Conservation (phyloP, 495 filamentous ascomycete species). For the Cryomyces minteri region DNA sequence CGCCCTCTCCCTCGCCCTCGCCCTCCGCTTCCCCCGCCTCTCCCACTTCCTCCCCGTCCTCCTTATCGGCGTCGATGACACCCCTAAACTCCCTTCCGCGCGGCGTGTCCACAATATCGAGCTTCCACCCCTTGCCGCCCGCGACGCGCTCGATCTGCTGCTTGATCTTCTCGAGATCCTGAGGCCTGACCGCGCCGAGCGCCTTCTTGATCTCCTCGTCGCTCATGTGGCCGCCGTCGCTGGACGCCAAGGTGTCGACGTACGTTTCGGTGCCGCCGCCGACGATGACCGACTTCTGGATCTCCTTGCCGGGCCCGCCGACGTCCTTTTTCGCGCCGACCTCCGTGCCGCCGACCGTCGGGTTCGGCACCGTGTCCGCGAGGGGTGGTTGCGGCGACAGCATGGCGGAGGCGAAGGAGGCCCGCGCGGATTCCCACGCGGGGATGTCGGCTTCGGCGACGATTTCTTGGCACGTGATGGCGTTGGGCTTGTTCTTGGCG, state of each 20-base stretch:
- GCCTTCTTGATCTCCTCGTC: slow-evolving; percentile 48
- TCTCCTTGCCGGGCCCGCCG: slow-evolving; percentile 32
- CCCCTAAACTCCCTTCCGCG: slow-evolving; percentile 27
- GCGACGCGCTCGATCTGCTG: slow-evolving; percentile 39
- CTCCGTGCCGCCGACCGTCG: slow-evolving; percentile 38
- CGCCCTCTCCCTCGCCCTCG: slow-evolving; percentile 24
- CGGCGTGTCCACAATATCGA: slow-evolving; percentile 39
- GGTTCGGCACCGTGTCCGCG: slow-evolving; percentile 2
- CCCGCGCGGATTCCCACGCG: slow-evolving; percentile 37
- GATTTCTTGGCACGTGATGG: slow-evolving; percentile 61
- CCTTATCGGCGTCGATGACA: slow-evolving; percentile 34
- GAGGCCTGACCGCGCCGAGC: slow-evolving; percentile 27
- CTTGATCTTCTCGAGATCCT: slow-evolving; percentile 41
- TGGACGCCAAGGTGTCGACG: slow-evolving; percentile 24
- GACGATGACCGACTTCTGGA: slow-evolving; percentile 37
- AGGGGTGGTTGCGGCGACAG: neutral
- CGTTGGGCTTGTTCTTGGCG: slow-evolving; percentile 56
- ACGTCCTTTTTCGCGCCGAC: slow-evolving; percentile 39
- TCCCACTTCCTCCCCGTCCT: slow-evolving; percentile 26
- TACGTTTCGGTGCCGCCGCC: slow-evolving; percentile 29
- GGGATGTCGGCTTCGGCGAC: slow-evolving; percentile 37
- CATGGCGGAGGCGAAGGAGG: slow-evolving; percentile 1
- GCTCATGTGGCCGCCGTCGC: slow-evolving; percentile 27
- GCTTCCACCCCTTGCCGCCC: slow-evolving; percentile 35
- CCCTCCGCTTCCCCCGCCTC: slow-evolving; percentile 17